Conservation (phyloP, 2,329 filamentous ascomycete genomes). For the Exophiala aquamarina region DNA sequence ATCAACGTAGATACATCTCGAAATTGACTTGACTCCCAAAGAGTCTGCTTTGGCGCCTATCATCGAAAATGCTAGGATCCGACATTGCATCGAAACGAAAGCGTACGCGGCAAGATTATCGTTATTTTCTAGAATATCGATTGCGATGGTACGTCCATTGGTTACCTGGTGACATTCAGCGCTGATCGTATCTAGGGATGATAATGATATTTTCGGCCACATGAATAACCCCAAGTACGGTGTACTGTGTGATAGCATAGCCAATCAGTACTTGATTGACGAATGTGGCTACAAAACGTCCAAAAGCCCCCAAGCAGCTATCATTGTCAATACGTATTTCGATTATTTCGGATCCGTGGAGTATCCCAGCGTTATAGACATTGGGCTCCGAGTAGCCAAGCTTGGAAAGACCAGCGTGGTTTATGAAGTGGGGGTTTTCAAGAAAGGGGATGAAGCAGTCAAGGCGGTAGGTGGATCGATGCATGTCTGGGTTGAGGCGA, state of each 20-base stretch:
- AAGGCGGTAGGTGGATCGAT: slow-evolving; percentile 83
- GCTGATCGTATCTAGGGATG: slow-evolving; percentile 58
- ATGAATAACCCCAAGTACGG: slow-evolving; percentile 91
- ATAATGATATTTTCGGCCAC: slow-evolving; percentile 94
- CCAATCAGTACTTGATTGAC: slow-evolving; percentile 84
- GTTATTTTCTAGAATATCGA: slow-evolving; percentile 26
- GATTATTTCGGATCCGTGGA: slow-evolving; percentile 81
- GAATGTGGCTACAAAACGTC: slow-evolving; percentile 72
- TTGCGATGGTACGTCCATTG: slow-evolving; percentile 22
- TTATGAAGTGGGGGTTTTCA: slow-evolving; percentile 87
- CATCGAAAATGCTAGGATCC: slow-evolving; percentile 12
- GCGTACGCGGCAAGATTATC: slow-evolving; percentile 23
- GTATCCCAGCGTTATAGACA: slow-evolving; percentile 78
- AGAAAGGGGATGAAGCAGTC: slow-evolving; percentile 68
- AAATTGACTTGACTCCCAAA: no score
- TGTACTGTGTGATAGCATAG: slow-evolving; percentile 82
- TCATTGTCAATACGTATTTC: slow-evolving; percentile 82
- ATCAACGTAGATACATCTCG: no score
- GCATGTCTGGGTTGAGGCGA: slow-evolving; percentile 83
- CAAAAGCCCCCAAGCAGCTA: slow-evolving; percentile 69
- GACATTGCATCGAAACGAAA: slow-evolving; percentile 26
- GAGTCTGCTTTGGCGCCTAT: no score
- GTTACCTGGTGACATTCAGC: neutral
- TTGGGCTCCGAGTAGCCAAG: slow-evolving; percentile 78
- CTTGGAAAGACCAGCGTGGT: slow-evolving; percentile 83